A percentile compares a stretch with the other conserved stretches of the same genome.
phyloP scores from a whole-genome alignment of 1,284 basidiomycete species.

The Cronartium ribicola region DNA sequence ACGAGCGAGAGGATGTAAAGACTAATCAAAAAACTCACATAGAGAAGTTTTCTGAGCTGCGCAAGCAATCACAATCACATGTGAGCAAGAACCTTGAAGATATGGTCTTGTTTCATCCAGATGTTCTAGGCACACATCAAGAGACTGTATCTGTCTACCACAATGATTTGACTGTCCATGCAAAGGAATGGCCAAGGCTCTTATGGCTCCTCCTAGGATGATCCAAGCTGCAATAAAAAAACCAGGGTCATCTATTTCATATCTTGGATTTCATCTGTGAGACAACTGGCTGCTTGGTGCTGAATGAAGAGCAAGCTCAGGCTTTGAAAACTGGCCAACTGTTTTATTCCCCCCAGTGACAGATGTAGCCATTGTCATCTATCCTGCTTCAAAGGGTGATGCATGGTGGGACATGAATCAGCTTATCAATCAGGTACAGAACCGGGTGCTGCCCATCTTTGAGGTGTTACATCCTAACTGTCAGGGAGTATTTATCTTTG shows the following conservation, averaged over 20 bases:
- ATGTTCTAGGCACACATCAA: background rate
- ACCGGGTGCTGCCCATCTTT: background rate
- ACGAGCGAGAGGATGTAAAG: slow-evolving; percentile 10
- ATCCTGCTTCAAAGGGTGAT: slow-evolving; percentile 16
- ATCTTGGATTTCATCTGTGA: slow-evolving; percentile 20
- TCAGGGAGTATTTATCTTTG: slow-evolving; percentile 16
- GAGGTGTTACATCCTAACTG: background rate
- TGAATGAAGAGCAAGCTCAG: too few relatives aligned
- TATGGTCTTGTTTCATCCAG: background rate
- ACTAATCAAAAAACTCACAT: background rate
- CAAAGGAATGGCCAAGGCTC: background rate
- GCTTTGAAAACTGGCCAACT: too few relatives aligned
- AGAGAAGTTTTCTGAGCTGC: slow-evolving; percentile 4
- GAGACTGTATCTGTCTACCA: slow-evolving; percentile 17
- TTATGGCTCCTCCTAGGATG: slow-evolving; percentile 1
- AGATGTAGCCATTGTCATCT: slow-evolving; percentile 2
- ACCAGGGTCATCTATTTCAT: slow-evolving; percentile 8
- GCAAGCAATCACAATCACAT: slow-evolving; percentile 7
- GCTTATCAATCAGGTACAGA: background rate
- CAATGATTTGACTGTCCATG: slow-evolving; percentile 18
- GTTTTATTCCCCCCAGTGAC: too few relatives aligned
- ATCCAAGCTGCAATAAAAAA: background rate
- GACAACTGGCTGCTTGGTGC: background rate
- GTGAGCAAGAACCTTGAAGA: background rate
- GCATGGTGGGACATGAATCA: slow-evolving; percentile 26